These are phyloP conservation scores for Lasiosphaeris hirsuta DNA, from an alignment of 495 filamentous ascomycete species.

Conservation along the genomic window DNA sequence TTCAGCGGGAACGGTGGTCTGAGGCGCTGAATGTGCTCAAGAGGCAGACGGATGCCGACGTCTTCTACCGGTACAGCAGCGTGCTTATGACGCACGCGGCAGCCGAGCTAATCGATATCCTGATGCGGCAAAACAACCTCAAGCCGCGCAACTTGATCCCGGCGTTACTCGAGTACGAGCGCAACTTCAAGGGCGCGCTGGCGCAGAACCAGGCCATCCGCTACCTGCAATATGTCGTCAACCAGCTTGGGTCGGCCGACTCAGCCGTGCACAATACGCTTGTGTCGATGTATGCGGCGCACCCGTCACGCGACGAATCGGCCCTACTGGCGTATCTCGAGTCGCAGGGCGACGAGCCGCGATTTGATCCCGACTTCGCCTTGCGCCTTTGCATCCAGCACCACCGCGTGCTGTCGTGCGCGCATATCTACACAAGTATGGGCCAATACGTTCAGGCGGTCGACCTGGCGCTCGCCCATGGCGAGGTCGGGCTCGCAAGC, in stretches of 20 bases:
- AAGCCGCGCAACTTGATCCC: slow-evolving; percentile 86
- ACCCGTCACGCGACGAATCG: slow-evolving; percentile 74
- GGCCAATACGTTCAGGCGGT: slow-evolving; percentile 89
- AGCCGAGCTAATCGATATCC: slow-evolving; percentile 80
- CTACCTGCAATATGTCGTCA: slow-evolving; percentile 90
- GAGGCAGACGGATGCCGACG: slow-evolving; percentile 82
- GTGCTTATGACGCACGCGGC: slow-evolving; percentile 91
- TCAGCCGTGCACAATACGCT: slow-evolving; percentile 97
- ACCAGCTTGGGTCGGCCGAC: slow-evolving; percentile 75
- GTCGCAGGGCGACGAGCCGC: slow-evolving; percentile 60
- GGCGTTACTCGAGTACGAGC: slow-evolving; percentile 88
- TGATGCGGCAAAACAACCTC: slow-evolving; percentile 90
- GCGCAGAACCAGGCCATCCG: slow-evolving; percentile 87
- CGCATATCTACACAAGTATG: slow-evolving; percentile 96
- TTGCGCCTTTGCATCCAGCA: slow-evolving; percentile 93
- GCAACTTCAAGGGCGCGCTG: slow-evolving; percentile 59
- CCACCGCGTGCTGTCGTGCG: slow-evolving; percentile 83
- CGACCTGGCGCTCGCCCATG: slow-evolving; percentile 81
- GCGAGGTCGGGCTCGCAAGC: slow-evolving; percentile 84
- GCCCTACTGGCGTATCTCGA: slow-evolving; percentile 86
- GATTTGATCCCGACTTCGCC: slow-evolving; percentile 96
- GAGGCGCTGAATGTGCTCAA: slow-evolving; percentile 85
- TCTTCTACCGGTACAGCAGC: slow-evolving; percentile 93
- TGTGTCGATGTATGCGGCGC: slow-evolving; percentile 91
- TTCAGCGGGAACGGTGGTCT: slow-evolving; percentile 92